Base-by-base conservation (phyloP, 345 rosid species). In the Citrus cavaleriei region DNA sequence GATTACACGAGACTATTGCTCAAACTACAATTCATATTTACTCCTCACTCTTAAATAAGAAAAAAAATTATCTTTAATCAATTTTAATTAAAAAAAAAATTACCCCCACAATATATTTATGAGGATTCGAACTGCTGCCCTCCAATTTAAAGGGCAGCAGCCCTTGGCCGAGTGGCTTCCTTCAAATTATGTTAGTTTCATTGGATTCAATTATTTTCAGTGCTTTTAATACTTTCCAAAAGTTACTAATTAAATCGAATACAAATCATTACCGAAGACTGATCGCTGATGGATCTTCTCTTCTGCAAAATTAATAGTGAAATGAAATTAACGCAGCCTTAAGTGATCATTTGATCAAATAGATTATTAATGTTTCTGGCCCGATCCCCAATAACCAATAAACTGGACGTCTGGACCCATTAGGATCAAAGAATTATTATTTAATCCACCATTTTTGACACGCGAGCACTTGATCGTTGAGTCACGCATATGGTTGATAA, bases 151-250 rank as follows among this genome's bases (percentile, higher is more conserved):
- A n/a, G n/a, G n/a, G n/a, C n/a, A n/a, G n/a, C n/a, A n/a, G n/a
- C n/a, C n/a, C n/a, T n/a, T n/a, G n/a, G n/a, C n/a, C n/a, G n/a
- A n/a, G n/a, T n/a, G n/a, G n/a, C n/a, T 65, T 19, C 1, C 35
- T 42, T 78, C 40, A 38, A 54, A 55, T 55, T 12, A 65, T 66
- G n/a, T 2, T 37, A 28, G 75, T 37, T 73, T 27, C 64, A 71
- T 78, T 32, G 54, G 42, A 51, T 54, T 34, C 70, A 58, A 67
- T 67, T 66, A 67, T 67, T 30, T 67, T 67, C 51, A 55, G 49
- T 27, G 16, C 40, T 32, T 54, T 75, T 10, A 34, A 1, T 37
- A 6, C 55, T 77, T 67, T 60, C 75, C 6, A n/a, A 25, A 37
- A 19, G 19, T 38, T 25, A 7, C 37, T 6, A 61, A 61, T 54